Percentiles rank a stretch among this genome's conserved stretches.
Conservation (phyloP, 2,329 filamentous ascomycete genomes). For the Fusarium staphyleae region DNA sequence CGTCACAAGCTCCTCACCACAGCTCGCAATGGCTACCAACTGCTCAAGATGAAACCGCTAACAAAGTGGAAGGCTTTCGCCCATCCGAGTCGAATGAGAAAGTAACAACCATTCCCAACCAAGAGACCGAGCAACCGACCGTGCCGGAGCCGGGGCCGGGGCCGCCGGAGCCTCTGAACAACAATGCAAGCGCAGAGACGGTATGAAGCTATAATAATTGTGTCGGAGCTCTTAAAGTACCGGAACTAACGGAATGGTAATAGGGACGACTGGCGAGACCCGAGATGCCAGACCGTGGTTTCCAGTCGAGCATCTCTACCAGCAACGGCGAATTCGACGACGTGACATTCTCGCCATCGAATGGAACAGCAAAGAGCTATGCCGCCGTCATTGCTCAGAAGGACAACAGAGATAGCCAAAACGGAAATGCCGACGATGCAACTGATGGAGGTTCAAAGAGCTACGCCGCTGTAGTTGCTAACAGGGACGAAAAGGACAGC, state of each 20-base stretch:
- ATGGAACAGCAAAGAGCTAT: conserved; percentile 34
- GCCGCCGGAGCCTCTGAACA: conserved; percentile 6
- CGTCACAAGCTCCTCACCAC: neutral
- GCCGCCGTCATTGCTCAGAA: conserved; percentile 17
- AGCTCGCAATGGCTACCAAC: neutral
- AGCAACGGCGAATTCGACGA: conserved; percentile 33
- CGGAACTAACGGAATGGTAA: conserved; percentile 9
- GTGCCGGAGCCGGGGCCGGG: conserved; percentile 16
- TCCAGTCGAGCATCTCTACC: conserved; percentile 24
- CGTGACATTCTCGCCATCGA: conserved; percentile 15
- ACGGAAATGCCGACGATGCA: neutral
- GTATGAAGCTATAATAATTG: conserved; percentile 12
- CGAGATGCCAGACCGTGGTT: conserved; percentile 19
- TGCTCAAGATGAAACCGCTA: conserved; percentile 5
- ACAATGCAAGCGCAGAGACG: conserved; percentile 4
- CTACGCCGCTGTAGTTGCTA: conserved; percentile 35
- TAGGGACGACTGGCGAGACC: conserved; percentile 10
- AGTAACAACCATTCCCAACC: conserved; percentile 32
- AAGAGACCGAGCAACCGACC: conserved; percentile 21
- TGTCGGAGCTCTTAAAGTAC: neutral
- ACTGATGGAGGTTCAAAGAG: conserved; percentile 30
- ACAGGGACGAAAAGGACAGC: conserved; percentile 14
- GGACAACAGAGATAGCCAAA: too few relatives aligned
- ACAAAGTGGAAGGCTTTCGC: conserved; percentile 13
- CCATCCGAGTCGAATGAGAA: conserved; percentile 31